Base-by-base conservation (phyloP, 108 stramenopile species). In the Nannochloropsis salina region DNA sequence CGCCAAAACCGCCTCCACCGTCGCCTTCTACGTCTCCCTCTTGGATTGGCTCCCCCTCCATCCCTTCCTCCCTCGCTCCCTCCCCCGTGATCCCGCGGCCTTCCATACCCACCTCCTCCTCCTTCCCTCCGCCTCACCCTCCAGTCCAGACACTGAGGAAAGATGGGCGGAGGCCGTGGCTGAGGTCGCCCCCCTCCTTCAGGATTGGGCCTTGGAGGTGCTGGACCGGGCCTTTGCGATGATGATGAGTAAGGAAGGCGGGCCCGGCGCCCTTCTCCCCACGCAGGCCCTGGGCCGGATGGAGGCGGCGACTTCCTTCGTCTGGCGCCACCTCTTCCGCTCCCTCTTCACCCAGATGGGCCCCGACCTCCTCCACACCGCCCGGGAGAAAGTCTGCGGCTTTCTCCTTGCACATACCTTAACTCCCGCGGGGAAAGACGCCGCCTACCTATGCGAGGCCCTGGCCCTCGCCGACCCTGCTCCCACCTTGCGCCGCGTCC, bases 21-120 rank as follows among this genome's bases (percentile, higher is more conserved):
- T 88, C 41, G 80, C 84, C 8, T 47, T 88, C 21, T 88, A 47
- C 61, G 45, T 51, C 81, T 11, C 81, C 22, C 51, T 88, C 9
- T 84, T 88, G 22, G 47, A 81, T 84, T 88, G 88, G 88, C 44
- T 88, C 31, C 88, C 88, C 44, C 47, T 88, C 42, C 82, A 21
- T 82, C 42, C 41, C 4, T 42, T 21, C 82, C 83, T 44, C 42
- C 83, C 42, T 44, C 83, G 42, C 83, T 44, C 83, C 83, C 83
- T 44, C 1, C 83, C 83, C 83, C 22, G 21, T 11, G 42, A 44
- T 6, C 42, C 61, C 5, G 61, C 61, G 20, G 61, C 61, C n/a
- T 74, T 74, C n/a, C n/a, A 15, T n/a, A 2, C 15, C 2, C 61
- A n/a, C 61, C 61, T 74, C 20, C 61, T 74, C 2, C n/a, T 74